A percentile compares a stretch with the other conserved stretches of the same genome.
Evolutionary conservation across 169 alveolate species (phyloP).

Genomic region (Babesia sp.): DNA sequence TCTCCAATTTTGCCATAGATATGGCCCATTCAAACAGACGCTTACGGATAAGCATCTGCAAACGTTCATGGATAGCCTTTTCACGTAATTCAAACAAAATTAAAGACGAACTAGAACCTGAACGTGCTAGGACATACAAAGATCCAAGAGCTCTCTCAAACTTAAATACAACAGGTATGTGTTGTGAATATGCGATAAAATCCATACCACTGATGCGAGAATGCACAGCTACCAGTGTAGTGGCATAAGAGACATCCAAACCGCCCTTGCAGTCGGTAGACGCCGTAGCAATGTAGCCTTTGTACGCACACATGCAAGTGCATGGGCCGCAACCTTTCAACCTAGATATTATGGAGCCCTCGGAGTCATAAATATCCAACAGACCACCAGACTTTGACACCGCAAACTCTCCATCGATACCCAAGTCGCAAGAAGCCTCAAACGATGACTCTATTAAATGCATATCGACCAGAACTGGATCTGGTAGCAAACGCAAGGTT

Average conservation of each 20-base stretch:
- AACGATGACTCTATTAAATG: slow-evolving; percentile 9
- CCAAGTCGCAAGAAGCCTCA: slow-evolving; percentile 24
- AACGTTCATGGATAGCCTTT: slow-evolving; percentile 54
- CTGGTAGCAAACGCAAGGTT: slow-evolving; percentile 1
- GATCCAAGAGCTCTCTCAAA: slow-evolving; percentile 16
- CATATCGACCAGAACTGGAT: neutral
- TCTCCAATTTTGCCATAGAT: slow-evolving; percentile 33
- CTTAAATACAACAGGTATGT: slow-evolving; percentile 24
- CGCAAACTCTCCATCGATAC: neutral
- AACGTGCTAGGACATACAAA: slow-evolving; percentile 25
- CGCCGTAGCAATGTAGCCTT: slow-evolving; percentile 38
- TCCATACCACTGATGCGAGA: slow-evolving; percentile 17
- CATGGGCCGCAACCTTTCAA: slow-evolving; percentile 14
- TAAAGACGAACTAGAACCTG: slow-evolving; percentile 15
- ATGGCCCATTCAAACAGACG: slow-evolving; percentile 61
- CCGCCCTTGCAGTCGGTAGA: slow-evolving; percentile 9
- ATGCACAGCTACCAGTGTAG: slow-evolving; percentile 26
- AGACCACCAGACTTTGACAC: slow-evolving; percentile 12
- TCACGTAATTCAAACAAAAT: slow-evolving; percentile 53
- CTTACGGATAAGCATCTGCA: slow-evolving; percentile 54
- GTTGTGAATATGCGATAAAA: slow-evolving; percentile 38
- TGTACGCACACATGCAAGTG: slow-evolving; percentile 18
- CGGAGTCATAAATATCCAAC: slow-evolving; percentile 11
- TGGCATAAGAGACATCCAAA: slow-evolving; percentile 15
- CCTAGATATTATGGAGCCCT: slow-evolving; percentile 2